Evolutionary conservation across 2,329 filamentous ascomycete species (phyloP).

Genomic region (Penicillium concentricum): DNA sequence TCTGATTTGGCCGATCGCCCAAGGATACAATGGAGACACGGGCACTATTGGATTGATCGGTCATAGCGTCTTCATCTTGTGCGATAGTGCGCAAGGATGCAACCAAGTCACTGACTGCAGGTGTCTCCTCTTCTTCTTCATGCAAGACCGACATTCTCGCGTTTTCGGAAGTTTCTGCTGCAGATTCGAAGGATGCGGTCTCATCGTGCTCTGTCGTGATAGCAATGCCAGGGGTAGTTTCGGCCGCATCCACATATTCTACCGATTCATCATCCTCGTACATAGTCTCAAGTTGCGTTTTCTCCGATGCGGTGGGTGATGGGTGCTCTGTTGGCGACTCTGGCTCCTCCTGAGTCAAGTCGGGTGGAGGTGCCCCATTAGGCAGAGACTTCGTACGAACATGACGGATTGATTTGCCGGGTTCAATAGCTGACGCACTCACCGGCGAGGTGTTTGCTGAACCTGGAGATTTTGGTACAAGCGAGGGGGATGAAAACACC

Average conservation of each 20-base stretch:
- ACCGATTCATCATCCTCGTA: slow-evolving; percentile 36
- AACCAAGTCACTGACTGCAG: slow-evolving; percentile 16
- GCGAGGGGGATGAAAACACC: slow-evolving; percentile 37
- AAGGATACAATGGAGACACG: slow-evolving; percentile 22
- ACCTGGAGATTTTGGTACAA: slow-evolving; percentile 28
- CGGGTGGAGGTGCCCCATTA: slow-evolving; percentile 31
- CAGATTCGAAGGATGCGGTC: slow-evolving; percentile 5
- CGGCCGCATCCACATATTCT: slow-evolving; percentile 23
- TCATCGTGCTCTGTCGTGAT: slow-evolving; percentile 17
- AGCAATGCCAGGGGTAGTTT: slow-evolving; percentile 19
- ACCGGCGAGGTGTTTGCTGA: slow-evolving; percentile 27
- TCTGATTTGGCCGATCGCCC: slow-evolving; percentile 17
- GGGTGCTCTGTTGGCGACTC: slow-evolving; percentile 19
- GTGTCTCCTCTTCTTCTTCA: slow-evolving; percentile 22
- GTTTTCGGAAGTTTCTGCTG: slow-evolving; percentile 12
- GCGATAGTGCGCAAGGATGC: slow-evolving; percentile 21
- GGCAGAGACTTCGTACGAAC: slow-evolving; percentile 53
- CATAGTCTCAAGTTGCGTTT: slow-evolving; percentile 38
- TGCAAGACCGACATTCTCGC: slow-evolving; percentile 21
- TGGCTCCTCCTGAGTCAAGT: slow-evolving; percentile 11
- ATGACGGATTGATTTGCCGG: slow-evolving; percentile 29
- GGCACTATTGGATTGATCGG: slow-evolving; percentile 21
- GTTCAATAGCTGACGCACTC: slow-evolving; percentile 24
- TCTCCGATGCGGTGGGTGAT: slow-evolving; percentile 29
- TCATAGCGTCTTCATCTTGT: slow-evolving; percentile 18